phyloP scores from a whole-genome alignment of 352 stramenopile species.

The Labyrinthula sp. region DNA sequence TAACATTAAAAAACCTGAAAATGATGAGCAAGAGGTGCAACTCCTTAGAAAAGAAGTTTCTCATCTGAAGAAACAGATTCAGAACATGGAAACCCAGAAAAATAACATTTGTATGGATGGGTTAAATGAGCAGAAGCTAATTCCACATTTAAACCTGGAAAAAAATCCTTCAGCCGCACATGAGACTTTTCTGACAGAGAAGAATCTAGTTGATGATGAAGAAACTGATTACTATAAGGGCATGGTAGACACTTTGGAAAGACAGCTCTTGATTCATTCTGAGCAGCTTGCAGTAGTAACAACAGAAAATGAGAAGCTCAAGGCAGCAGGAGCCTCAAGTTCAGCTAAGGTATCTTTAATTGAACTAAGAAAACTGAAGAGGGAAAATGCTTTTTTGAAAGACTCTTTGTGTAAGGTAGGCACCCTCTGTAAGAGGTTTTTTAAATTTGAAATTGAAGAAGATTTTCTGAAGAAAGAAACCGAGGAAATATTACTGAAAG shows the following conservation, averaged over 20 bases:
- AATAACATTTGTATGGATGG: not conserved
- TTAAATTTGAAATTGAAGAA: conserved; percentile 75
- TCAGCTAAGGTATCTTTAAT: conserved; percentile 1
- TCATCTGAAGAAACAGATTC: conserved; percentile 38
- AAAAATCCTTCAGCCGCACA: no score
- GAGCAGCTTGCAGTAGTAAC: no score
- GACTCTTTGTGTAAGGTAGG: conserved; percentile 7
- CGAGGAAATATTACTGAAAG: no score
- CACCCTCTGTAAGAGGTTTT: conserved; percentile 41
- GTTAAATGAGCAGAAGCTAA: conserved; percentile 35
- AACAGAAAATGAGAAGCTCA: conserved; percentile 16
- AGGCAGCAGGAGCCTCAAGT: conserved; percentile 6
- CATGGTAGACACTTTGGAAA: no score
- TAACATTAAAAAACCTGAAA: conserved; percentile 55
- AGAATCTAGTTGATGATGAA: no score
- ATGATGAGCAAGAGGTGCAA: conserved; percentile 53
- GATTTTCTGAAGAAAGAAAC: no score
- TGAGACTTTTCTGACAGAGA: no score
- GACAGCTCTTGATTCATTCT: no score
- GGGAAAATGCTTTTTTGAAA: conserved; percentile 6
- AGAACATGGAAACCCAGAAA: conserved; percentile 1
- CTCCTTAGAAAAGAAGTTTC: conserved; percentile 58
- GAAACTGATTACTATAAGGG: no score
- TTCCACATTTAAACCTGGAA: conserved; percentile 1
- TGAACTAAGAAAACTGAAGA: conserved; percentile 4